phyloP scores from a whole-genome alignment of 179 eudicot species.

The Drosera spatulata region DNA sequence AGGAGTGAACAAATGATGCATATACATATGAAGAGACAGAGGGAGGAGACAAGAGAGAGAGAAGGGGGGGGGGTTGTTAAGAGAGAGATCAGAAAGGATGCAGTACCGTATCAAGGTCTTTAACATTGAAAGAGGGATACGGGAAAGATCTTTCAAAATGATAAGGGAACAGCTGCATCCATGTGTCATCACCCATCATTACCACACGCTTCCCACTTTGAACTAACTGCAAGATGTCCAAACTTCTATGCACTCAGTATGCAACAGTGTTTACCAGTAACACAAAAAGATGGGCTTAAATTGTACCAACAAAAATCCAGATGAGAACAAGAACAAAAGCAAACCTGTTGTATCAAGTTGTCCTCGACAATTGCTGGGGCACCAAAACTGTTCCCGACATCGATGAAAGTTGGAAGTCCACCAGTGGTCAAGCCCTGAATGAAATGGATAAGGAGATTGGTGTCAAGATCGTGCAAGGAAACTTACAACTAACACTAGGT shows the following conservation, averaged over 20 bases:
- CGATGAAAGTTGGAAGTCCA: conserved; percentile 94
- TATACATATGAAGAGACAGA: too few species aligned
- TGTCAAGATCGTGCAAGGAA: neutral
- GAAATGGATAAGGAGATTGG: conserved; percentile 2
- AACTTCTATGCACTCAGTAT: neutral
- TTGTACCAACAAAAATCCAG: neutral
- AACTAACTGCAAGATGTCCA: conserved; percentile 41
- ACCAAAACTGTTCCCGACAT: conserved; percentile 97
- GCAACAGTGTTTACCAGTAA: too few species aligned
- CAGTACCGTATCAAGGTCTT: conserved; percentile 87
- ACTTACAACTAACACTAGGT: neutral
- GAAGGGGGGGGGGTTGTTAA: neutral
- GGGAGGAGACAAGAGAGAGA: too few species aligned
- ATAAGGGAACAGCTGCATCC: conserved; percentile 88
- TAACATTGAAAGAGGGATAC: conserved; percentile 91
- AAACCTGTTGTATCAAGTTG: conserved; percentile 81
- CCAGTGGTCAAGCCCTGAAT: conserved; percentile 95
- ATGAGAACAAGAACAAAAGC: neutral
- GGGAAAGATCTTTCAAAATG: conserved; percentile 84
- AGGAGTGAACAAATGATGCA: too few species aligned
- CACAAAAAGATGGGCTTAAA: too few species aligned
- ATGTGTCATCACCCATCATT: conserved; percentile 99
- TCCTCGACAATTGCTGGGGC: conserved; percentile 96
- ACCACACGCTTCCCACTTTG: conserved; percentile 85
- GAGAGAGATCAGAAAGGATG: neutral